A percentile compares a stretch with the other conserved stretches of the same genome.
These are phyloP conservation scores for Lipomyces starkeyi DNA, from an alignment of 805 yeast genomes.

Conservation along the genomic window DNA sequence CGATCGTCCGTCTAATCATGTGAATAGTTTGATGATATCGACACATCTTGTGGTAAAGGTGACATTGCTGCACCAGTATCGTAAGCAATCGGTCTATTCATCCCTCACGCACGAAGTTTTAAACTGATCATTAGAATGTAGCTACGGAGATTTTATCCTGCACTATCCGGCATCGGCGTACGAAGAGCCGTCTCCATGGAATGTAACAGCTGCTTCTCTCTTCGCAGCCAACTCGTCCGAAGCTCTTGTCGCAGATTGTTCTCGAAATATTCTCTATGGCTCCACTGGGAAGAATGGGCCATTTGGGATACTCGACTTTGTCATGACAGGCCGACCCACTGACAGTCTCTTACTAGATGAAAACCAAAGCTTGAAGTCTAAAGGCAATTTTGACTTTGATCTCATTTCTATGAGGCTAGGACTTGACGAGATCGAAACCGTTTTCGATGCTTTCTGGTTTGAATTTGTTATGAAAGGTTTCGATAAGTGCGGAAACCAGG, in stretches of 20 bases:
- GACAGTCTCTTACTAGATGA: constrained; percentile 1
- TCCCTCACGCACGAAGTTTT: not conserved
- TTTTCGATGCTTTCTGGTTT: not conserved
- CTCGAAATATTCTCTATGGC: not conserved
- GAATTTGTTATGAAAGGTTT: constrained; percentile 2
- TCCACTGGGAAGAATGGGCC: not conserved
- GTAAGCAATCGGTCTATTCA: not conserved
- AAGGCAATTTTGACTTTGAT: constrained; percentile 1
- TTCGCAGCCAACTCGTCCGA: constrained; percentile 4
- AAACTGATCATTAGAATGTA: not conserved
- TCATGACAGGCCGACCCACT: no score
- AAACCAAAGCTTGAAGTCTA: not conserved
- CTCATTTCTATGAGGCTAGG: not conserved
- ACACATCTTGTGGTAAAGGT: constrained; percentile 2
- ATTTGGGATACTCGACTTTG: not conserved
- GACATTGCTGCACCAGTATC: constrained; percentile 7
- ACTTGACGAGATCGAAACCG: constrained; percentile 6
- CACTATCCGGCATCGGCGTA: constrained; percentile 1
- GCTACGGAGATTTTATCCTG: constrained; percentile 3
- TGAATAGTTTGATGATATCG: constrained; percentile 5
- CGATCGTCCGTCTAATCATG: not conserved
- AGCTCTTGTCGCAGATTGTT: constrained; percentile 4
- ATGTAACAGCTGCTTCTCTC: constrained; percentile 5
- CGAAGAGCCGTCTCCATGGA: constrained; percentile 6
- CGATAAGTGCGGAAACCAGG: constrained; percentile 12